Evolutionary conservation across 2,329 filamentous ascomycete genomes (phyloP).

Genomic region (Drechslerella coelobrocha): DNA sequence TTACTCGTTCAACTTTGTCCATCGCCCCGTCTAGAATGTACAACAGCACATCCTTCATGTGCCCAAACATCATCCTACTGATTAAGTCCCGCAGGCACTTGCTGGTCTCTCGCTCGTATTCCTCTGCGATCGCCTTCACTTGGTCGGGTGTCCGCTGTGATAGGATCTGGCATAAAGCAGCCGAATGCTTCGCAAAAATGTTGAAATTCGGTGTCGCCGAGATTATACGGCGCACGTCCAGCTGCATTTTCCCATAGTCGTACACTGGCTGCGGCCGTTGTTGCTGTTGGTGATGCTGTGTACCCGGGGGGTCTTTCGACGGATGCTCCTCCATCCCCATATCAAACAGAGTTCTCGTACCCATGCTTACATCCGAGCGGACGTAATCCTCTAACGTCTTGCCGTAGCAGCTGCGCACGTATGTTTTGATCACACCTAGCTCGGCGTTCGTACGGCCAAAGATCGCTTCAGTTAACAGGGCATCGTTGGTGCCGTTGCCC

Average conservation of each 20-base stretch:
- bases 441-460: conserved; percentile 86
- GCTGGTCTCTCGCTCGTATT: conserved; percentile 76
- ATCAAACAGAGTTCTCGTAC: conserved; percentile 84
- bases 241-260: conserved; percentile 2
- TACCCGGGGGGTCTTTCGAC: conserved; percentile 60
- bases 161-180: conserved; percentile 79
- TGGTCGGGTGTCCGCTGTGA: conserved; percentile 79
- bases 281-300: neutral
- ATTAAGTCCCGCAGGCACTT: conserved; percentile 75
- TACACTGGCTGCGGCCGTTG: neutral
- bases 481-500: conserved; percentile 85
- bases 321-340: conserved; percentile 79
- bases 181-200: conserved; percentile 68
- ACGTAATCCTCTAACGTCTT: conserved; percentile 74
- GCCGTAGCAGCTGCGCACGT: conserved; percentile 73
- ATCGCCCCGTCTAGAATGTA: conserved; percentile 80
- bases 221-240: conserved; percentile 26
- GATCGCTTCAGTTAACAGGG: conserved; percentile 82
- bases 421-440: conserved; percentile 80
- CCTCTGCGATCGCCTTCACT: conserved; percentile 77
- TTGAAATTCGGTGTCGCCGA: conserved; percentile 35
- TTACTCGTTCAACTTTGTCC: conserved; percentile 60
- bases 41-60: conserved; percentile 85
- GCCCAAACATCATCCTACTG: conserved; percentile 82
- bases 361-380: conserved; percentile 79